A percentile compares a stretch with the other conserved stretches of the same genome.
Evolutionary conservation across 805 yeast genomes (phyloP).

Genomic region (Clavispora santaluciae): DNA sequence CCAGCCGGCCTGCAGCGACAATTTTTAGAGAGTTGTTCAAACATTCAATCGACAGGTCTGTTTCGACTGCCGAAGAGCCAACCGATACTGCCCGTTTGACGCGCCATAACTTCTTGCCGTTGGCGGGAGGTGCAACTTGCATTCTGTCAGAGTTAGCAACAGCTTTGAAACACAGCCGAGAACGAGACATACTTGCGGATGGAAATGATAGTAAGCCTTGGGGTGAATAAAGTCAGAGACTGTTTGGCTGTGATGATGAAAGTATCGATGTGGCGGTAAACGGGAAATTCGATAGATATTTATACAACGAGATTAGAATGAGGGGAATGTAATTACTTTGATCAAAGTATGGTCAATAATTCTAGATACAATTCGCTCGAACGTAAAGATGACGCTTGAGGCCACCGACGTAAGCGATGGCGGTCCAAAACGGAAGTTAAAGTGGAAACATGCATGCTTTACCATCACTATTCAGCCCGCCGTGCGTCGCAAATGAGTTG

Average conservation of each 20-base stretch:
- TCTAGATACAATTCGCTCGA: not conserved
- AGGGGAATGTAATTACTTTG: not conserved
- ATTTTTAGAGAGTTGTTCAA: slow-evolving; percentile 40
- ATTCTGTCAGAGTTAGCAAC: slow-evolving; percentile 2
- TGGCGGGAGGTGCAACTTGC: slow-evolving; percentile 37
- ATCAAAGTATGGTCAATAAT: not conserved
- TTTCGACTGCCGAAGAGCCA: slow-evolving; percentile 9
- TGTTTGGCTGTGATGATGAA: not conserved
- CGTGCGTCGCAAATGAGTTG: slow-evolving; percentile 1
- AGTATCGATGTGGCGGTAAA: not conserved
- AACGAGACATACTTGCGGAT: slow-evolving; percentile 4
- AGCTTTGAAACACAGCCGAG: not conserved
- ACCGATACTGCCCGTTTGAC: slow-evolving; percentile 28
- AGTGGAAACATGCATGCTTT: not conserved
- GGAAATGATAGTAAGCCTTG: too few relatives aligned
- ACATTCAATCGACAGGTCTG: slow-evolving; percentile 31
- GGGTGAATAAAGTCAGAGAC: too few relatives aligned
- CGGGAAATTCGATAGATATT: not conserved
- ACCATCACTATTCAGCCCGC: not conserved
- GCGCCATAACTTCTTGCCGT: slow-evolving; percentile 44
- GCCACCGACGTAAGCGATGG: not conserved
- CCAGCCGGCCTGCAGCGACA: slow-evolving; percentile 35
- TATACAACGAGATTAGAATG: too few relatives aligned
- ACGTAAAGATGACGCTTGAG: not conserved
- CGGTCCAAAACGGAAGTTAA: not conserved